Base-by-base conservation (phyloP, 768 basidiomycete species). In the Kwoniella sp. region DNA sequence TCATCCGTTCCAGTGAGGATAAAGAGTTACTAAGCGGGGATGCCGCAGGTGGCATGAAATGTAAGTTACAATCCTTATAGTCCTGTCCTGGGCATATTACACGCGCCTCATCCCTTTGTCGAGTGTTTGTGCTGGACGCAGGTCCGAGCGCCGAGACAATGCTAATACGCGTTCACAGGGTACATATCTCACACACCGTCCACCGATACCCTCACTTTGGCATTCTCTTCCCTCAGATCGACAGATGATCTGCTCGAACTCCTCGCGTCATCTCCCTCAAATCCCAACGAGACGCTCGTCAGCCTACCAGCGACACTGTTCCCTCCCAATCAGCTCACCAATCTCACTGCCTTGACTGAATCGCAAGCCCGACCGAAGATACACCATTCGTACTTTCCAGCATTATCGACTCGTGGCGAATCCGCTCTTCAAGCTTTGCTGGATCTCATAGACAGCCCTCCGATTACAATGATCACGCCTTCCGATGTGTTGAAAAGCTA, bases 141-240 rank as follows among this genome's bases (percentile, higher is more conserved):
- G n/a, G n/a, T n/a, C n/a, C 33, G 7, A 33, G 33, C 33, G 33
- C 8, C 8, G 17, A 44, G 40, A 4, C 17, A 19, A 44, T 44
- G 40, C 40, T 44, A 15, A 44, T 3, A 26, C 26, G 47, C 17
- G 2, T 25, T 9, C 29, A 17, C 40, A 75, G 73, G 75, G 75
- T 73, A 72, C 65, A 77, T 77, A 37, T 68, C 73, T 1, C 73
- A 77, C 56, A 72, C 67, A 8, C 72, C 75, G 17, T 66, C 73
- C 15, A 70, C 73, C 25, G 63, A 71, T 19, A 73, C 73, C 22
- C 65, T 77, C 33, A 77, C 73, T 0, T 64, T 77, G 22, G 68
- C 71, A 13, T 56, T 77, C 46, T 73, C 73, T 1, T 77, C 76
- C 10, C 52, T 77, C 2, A 44, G 60, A n/a, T 47, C 52, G 24